A percentile compares a stretch with the other conserved stretches of the same genome.
These are phyloP conservation scores for Ogataea dorogensis DNA, from an alignment of 805 yeast genomes.

Conservation along the genomic window DNA sequence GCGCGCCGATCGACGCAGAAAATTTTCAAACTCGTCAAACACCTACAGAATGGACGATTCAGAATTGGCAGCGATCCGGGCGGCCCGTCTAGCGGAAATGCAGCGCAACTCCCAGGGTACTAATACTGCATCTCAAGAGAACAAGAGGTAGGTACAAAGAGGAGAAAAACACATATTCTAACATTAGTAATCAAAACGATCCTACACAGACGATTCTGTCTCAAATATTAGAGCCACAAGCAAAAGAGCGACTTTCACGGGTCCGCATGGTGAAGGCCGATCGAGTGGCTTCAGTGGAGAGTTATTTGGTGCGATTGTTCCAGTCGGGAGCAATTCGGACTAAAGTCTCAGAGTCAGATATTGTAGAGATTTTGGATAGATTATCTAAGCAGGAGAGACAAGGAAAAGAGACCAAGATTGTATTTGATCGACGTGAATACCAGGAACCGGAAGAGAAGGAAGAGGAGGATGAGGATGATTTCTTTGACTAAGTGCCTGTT, in stretches of 20 bases:
- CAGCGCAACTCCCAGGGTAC: constrained; percentile 52
- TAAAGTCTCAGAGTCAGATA: constrained; percentile 76
- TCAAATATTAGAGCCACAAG: constrained; percentile 75
- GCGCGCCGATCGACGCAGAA: constrained; percentile 18
- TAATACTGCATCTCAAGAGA: constrained; percentile 16
- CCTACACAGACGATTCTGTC: constrained; percentile 43
- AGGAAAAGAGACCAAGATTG: constrained; percentile 63
- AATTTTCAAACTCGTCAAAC: constrained; percentile 1
- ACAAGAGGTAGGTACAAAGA: constrained; percentile 16
- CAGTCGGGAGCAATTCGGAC: constrained; percentile 72
- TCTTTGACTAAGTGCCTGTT: constrained; percentile 32
- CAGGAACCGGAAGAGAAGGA: constrained; percentile 22
- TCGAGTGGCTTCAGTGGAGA: constrained; percentile 84
- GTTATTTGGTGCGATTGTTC: constrained; percentile 67
- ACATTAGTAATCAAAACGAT: constrained; percentile 15
- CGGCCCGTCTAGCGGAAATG: constrained; percentile 86
- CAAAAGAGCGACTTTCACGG: constrained; percentile 83
- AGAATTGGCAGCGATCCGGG: constrained; percentile 86
- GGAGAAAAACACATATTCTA: neutral
- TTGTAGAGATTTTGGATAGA: constrained; percentile 80
- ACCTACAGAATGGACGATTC: constrained; percentile 66
- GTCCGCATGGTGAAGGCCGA: constrained; percentile 90
- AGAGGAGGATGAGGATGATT: constrained; percentile 32
- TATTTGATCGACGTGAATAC: constrained; percentile 45
- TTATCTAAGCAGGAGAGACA: constrained; percentile 69